Conservation (phyloP, 202 grass and related monocot species). For the Carex sylvatica region DNA sequence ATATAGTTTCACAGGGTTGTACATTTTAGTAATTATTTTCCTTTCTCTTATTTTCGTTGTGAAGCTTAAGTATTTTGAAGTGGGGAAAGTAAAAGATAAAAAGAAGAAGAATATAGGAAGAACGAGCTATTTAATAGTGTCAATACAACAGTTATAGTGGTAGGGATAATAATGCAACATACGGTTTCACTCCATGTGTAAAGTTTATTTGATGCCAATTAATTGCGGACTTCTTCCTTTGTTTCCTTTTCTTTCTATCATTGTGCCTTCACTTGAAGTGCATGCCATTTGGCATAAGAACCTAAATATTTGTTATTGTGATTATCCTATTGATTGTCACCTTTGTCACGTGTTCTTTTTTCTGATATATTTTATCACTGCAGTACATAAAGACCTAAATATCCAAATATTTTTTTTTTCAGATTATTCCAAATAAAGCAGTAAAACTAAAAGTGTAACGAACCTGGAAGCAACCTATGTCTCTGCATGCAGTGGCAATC, state of each 20-base stretch:
- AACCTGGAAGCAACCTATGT: constrained; percentile 65
- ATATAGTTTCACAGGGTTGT: background rate
- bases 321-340: background rate
- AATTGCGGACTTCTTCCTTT: background rate
- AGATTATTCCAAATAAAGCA: background rate
- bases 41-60: background rate
- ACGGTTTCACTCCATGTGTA: background rate
- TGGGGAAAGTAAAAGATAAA: background rate
- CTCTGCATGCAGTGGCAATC: constrained; percentile 47
- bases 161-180: background rate
- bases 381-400: background rate
- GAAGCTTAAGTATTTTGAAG: background rate
- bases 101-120: background rate
- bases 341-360: background rate
- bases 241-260: background rate
- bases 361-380: background rate
- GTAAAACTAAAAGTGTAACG: background rate
- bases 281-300: background rate
- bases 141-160: background rate
- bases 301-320: background rate
- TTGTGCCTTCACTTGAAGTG: background rate
- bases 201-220: background rate
- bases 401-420: background rate
- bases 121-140: background rate
- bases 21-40: background rate